Percentiles rank a stretch among this genome's conserved stretches.
phyloP scores from a whole-genome alignment of 2,329 filamentous ascomycete species.

The Salinomyces thailandicus region DNA sequence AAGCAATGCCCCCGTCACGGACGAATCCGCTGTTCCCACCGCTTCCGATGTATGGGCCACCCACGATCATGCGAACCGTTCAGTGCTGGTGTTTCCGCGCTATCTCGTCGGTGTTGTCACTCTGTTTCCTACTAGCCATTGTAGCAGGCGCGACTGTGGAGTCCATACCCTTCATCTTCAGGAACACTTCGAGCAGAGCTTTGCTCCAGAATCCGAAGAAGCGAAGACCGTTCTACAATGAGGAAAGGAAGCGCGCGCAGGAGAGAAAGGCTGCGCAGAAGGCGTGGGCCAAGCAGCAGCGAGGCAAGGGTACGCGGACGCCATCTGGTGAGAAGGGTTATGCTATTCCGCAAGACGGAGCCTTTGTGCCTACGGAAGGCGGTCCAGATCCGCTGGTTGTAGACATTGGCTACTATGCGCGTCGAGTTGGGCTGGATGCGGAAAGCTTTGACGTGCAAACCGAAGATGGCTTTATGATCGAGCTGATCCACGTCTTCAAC shows the following conservation, averaged over 20 bases:
- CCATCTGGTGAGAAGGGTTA: constrained; percentile 35
- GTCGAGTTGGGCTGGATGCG: constrained; percentile 74
- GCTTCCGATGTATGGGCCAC: constrained; percentile 69
- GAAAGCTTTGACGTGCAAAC: constrained; percentile 79
- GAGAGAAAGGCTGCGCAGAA: constrained; percentile 48
- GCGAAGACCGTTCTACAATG: constrained; percentile 57
- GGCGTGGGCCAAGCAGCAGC: constrained; percentile 47
- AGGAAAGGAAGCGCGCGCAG: constrained; percentile 54
- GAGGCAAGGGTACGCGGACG: constrained; percentile 31
- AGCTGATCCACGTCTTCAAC: constrained; percentile 82
- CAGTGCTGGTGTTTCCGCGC: constrained; percentile 56
- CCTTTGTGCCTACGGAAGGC: constrained; percentile 67
- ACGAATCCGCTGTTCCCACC: constrained; percentile 79
- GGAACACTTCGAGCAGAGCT: constrained; percentile 42
- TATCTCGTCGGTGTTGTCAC: constrained; percentile 64
- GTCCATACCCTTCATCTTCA: constrained; percentile 46
- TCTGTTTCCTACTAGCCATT: constrained; percentile 66
- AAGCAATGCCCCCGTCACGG: constrained; percentile 49
- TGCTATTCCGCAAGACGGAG: constrained; percentile 31
- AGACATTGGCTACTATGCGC: constrained; percentile 72
- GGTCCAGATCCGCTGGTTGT: constrained; percentile 68
- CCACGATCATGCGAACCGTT: constrained; percentile 52
- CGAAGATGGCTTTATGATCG: constrained; percentile 85
- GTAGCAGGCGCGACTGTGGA: constrained; percentile 64
- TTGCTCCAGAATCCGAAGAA: constrained; percentile 51